Conservation (phyloP, 2,329 filamentous ascomycete genomes). For the Sarocladium strictum region DNA sequence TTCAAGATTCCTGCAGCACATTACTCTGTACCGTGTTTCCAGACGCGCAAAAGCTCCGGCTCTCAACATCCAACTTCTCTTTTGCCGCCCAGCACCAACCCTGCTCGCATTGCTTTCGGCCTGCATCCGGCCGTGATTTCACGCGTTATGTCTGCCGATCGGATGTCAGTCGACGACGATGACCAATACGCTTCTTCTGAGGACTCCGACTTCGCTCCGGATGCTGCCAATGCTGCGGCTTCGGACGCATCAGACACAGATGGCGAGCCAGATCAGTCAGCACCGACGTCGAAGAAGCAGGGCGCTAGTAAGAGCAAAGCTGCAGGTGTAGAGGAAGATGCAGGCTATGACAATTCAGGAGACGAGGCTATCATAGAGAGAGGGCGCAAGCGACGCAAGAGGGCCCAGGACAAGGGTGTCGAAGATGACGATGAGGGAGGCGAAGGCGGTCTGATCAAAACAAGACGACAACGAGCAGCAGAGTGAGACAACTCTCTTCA, state of each 20-base stretch:
- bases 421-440: constrained; percentile 43
- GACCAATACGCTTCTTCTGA: constrained; percentile 63
- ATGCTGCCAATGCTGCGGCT: constrained; percentile 40
- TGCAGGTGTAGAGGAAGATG: constrained; percentile 29
- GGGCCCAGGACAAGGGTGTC: constrained; percentile 22
- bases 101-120: neutral
- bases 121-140: neutral
- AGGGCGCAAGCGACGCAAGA: constrained; percentile 47
- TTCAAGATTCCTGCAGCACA: neutral
- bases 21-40: neutral
- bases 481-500: constrained; percentile 40
- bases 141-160: neutral
- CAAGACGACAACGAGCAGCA: constrained; percentile 60
- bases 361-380: constrained; percentile 64
- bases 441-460: constrained; percentile 64
- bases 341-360: constrained; percentile 61
- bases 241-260: constrained; percentile 48
- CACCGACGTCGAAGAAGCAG: constrained; percentile 13
- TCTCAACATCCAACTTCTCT: constrained; percentile 1
- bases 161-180: constrained; percentile 38
- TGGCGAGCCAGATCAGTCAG: constrained; percentile 22
- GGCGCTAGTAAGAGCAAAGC: constrained; percentile 11
- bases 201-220: constrained; percentile 68
- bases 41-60: neutral
- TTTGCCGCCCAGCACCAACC: neutral